Base-by-base conservation (phyloP, 129 eudicot genomes). In the Flaveria linearis region DNA sequence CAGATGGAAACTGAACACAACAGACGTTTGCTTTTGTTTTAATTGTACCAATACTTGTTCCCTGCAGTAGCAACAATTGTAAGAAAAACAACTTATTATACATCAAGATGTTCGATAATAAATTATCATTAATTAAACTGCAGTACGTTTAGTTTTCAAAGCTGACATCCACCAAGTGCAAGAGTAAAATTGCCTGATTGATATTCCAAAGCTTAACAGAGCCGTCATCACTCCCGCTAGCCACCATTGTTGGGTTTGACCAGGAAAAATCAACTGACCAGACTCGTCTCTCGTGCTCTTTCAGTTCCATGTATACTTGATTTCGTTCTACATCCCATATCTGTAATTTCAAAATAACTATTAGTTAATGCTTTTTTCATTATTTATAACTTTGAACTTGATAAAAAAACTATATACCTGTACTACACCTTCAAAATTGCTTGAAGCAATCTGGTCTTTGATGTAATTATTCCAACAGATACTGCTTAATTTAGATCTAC, bases 181-280 rank as follows among this genome's bases (percentile, higher is more conserved):
- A 33, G 39, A 33, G 39, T 33, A 33, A 33, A 33, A 92, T 94
- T 94, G 98, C 98, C 98, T 94, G 98, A 91, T 94, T 94, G 85
- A 89, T 89, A 84, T 88, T 94, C 98, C 98, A 94, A 73, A 94
- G 98, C 93, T 94, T 94, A 25, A 94, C 97, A 12, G 93, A 91
- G 62, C 98, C 90, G 83, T 94, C 98, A 75, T 94, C 98, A 30
- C 98, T 91, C 68, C 98, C 98, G 80, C 98, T 94, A 22, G 97
- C 97, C 69, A 94, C 82, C 88, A 94, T 42, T 4, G 96, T 94
- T 53, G 98, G 97, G 68, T 94, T 96, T 60, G 93, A 97, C 51
- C 85, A 77, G 11, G 98, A 94, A 67, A 85, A 94, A 83, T 94
- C 97, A 43, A 94, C 91, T 1, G 97, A 94, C 98, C 98, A 91